A percentile compares a stretch with the other conserved stretches of the same genome.
Evolutionary conservation across 2,329 filamentous ascomycete genomes (phyloP).

Genomic region (Xylaria sp.): DNA sequence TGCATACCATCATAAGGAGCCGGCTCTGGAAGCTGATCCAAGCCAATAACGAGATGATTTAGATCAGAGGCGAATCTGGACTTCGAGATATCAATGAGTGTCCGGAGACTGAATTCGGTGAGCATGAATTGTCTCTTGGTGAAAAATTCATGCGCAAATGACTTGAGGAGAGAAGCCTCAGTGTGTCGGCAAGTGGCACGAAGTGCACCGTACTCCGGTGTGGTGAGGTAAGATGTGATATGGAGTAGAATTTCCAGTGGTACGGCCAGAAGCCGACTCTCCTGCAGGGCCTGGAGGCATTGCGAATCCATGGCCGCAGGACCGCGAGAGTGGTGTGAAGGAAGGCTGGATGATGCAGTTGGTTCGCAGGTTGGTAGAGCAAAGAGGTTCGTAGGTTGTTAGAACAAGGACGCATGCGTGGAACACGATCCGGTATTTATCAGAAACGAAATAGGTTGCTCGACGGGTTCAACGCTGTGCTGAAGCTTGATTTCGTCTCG

Average conservation of each 20-base stretch:
- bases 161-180: slow-evolving; percentile 56
- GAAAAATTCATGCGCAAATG: slow-evolving; percentile 66
- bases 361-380: too few species aligned
- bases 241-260: slow-evolving; percentile 63
- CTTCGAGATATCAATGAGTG: slow-evolving; percentile 52
- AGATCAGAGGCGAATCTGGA: slow-evolving; percentile 45
- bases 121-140: slow-evolving; percentile 68
- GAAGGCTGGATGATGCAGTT: too few species aligned
- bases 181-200: slow-evolving; percentile 58
- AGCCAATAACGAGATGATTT: slow-evolving; percentile 52
- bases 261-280: slow-evolving; percentile 38
- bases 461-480: neutral
- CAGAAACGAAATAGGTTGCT: neutral
- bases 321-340: neutral
- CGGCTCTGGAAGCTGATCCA: slow-evolving; percentile 34
- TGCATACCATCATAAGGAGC: slow-evolving; percentile 15
- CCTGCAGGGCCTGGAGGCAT: neutral
- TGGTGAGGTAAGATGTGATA: slow-evolving; percentile 56
- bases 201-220: slow-evolving; percentile 56
- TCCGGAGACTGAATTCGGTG: slow-evolving; percentile 53
- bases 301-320: slow-evolving; percentile 7
- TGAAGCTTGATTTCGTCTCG: neutral
- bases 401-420: too few species aligned
- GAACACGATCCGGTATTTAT: neutral
- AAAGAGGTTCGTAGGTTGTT: too few species aligned